Conservation (phyloP, 2,329 filamentous ascomycete species). For the Alternaria sp. region DNA sequence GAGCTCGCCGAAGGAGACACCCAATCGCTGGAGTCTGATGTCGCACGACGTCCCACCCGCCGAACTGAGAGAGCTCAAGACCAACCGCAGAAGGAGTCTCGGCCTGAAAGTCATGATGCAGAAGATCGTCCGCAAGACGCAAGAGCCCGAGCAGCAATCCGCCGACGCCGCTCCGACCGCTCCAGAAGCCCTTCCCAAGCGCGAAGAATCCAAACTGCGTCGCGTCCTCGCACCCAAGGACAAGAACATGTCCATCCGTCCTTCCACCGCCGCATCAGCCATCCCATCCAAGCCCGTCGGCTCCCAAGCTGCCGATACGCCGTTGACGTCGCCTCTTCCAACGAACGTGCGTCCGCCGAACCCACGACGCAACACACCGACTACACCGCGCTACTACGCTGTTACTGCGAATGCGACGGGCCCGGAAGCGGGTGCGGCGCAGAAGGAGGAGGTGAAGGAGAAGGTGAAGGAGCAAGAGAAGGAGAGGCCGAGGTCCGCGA, state of each 20-base stretch:
- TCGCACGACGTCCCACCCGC: slow-evolving; percentile 29
- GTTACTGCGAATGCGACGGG: slow-evolving; percentile 7
- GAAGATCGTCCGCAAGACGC: slow-evolving; percentile 35
- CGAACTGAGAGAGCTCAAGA: slow-evolving; percentile 24
- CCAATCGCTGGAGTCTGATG: slow-evolving; percentile 27
- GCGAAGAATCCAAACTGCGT: not conserved
- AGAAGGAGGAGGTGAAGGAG: not conserved
- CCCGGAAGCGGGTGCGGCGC: not conserved
- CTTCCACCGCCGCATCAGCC: slow-evolving; percentile 1
- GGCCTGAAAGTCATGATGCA: slow-evolving; percentile 37
- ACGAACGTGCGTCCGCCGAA: not conserved
- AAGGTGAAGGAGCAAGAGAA: not conserved
- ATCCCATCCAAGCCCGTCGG: not conserved
- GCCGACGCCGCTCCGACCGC: not conserved
- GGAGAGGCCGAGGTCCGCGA: slow-evolving; percentile 11
- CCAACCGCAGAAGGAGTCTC: slow-evolving; percentile 24
- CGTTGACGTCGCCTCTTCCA: not conserved
- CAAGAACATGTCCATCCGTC: slow-evolving; percentile 3
- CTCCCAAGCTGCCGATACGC: not conserved
- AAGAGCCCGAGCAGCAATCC: slow-evolving; percentile 7
- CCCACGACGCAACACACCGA: not conserved
- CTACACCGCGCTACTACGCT: slow-evolving; percentile 26
- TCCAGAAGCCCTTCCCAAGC: not conserved
- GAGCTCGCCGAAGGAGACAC: slow-evolving; percentile 7
- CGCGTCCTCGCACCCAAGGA: slow-evolving; percentile 10